Conservation (phyloP, 305 asterid genomes). For the Plantago lanceolata region DNA sequence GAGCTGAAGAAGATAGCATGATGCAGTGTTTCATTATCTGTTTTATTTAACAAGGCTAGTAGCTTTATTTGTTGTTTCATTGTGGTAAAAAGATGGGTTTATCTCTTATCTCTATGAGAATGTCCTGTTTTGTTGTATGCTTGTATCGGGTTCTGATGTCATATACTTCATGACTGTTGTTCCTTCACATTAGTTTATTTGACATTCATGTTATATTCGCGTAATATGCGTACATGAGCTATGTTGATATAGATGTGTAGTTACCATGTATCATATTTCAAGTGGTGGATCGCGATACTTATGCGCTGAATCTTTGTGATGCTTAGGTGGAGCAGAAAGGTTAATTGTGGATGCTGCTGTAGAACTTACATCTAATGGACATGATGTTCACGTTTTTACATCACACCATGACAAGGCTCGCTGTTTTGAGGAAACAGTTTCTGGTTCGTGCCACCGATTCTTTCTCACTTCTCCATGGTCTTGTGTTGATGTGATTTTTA, state of each 20-base stretch:
- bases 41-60: no score
- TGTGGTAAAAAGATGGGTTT: neutral
- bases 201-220: neutral
- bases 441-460: constrained; percentile 43
- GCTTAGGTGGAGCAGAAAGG: constrained; percentile 95
- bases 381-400: constrained; percentile 77
- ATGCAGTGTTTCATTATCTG: no score
- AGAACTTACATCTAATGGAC: constrained; percentile 78
- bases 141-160: no score
- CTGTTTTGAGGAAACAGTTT: constrained; percentile 94
- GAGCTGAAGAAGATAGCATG: neutral
- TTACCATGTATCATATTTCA: no score
- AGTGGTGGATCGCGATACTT: no score
- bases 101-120: no score
- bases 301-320: constrained; percentile 6
- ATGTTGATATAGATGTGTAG: no score
- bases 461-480: neutral
- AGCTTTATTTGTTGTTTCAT: neutral
- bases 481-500: constrained; percentile 8
- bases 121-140: no score
- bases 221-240: neutral
- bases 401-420: constrained; percentile 82
- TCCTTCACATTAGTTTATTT: no score
- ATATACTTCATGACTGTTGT: no score
- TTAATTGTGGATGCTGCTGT: constrained; percentile 90